Percentiles rank a stretch among this genome's conserved stretches.
phyloP scores from a whole-genome alignment of 208 protist genomes.

The Trypanosoma lewisi region DNA sequence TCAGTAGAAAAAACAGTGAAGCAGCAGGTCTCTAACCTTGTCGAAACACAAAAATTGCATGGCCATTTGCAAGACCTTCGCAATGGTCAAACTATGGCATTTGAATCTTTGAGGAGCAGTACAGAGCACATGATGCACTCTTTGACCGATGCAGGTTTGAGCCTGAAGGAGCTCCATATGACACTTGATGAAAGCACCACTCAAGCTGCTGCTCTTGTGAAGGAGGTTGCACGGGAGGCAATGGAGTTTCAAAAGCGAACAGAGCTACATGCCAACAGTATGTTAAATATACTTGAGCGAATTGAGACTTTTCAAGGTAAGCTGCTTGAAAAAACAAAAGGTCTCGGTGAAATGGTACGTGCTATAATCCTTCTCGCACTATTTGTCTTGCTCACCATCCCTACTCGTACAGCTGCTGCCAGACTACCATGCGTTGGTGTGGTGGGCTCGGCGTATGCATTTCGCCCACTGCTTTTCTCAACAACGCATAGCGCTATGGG shows the following conservation, averaged over 20 bases:
- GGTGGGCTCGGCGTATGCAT: conserved; percentile 27
- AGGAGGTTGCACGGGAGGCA: conserved; percentile 23
- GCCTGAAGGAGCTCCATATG: conserved; percentile 12
- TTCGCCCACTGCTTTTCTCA: conserved; percentile 35
- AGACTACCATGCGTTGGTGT: conserved; percentile 48
- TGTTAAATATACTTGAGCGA: conserved; percentile 43
- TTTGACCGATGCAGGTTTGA: conserved; percentile 28
- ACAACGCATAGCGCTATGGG: conserved; percentile 4
- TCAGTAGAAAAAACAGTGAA: conserved; percentile 24
- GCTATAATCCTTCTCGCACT: conserved; percentile 17
- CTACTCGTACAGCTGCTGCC: conserved; percentile 43
- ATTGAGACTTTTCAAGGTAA: conserved; percentile 47
- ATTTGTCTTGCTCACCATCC: conserved; percentile 39
- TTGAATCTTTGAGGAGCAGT: conserved; percentile 31
- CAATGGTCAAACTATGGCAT: conserved; percentile 33
- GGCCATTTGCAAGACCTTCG: conserved; percentile 36
- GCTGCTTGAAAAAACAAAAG: conserved; percentile 33
- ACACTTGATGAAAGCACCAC: conserved; percentile 19
- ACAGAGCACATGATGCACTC: conserved; percentile 29
- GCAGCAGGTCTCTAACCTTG: conserved; percentile 36
- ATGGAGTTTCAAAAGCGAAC: conserved; percentile 38
- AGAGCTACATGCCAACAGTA: conserved; percentile 46
- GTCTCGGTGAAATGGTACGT: conserved; percentile 25
- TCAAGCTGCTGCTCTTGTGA: conserved; percentile 12
- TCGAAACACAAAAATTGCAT: conserved; percentile 29